Percentiles rank a stretch among this genome's conserved stretches.
phyloP scores from a whole-genome alignment of 2,329 filamentous ascomycete genomes.

The Cadophora sp. region DNA sequence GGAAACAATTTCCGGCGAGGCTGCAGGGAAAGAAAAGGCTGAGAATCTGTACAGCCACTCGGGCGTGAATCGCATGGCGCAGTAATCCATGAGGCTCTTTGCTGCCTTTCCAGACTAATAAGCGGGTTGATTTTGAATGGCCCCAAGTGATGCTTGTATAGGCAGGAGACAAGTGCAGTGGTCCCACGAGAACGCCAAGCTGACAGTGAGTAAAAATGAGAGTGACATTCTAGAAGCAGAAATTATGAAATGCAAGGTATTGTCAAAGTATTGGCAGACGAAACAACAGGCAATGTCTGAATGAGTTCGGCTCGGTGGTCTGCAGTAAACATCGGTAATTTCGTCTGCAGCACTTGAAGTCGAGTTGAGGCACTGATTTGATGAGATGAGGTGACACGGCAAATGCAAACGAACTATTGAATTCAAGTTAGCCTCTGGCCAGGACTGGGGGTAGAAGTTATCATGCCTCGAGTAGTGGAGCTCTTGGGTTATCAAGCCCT shows the following conservation, averaged over 20 bases:
- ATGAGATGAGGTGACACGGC: background rate
- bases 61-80: background rate
- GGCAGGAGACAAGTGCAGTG: background rate
- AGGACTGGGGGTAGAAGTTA: no score
- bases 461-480: background rate
- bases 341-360: background rate
- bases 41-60: background rate
- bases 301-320: background rate
- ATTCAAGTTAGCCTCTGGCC: no score
- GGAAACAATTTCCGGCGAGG: background rate
- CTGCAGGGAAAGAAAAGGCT: background rate
- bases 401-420: background rate
- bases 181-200: background rate
- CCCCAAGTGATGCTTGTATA: background rate
- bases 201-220: background rate
- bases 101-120: background rate
- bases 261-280: no score
- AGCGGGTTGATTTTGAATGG: background rate
- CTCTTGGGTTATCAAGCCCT: background rate
- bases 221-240: background rate
- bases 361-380: background rate
- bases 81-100: conserved; percentile 1
- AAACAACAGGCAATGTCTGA: background rate
- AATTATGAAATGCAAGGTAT: background rate
- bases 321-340: background rate